phyloP scores from a whole-genome alignment of 495 filamentous ascomycete genomes.

The Aspergillus biplanus region DNA sequence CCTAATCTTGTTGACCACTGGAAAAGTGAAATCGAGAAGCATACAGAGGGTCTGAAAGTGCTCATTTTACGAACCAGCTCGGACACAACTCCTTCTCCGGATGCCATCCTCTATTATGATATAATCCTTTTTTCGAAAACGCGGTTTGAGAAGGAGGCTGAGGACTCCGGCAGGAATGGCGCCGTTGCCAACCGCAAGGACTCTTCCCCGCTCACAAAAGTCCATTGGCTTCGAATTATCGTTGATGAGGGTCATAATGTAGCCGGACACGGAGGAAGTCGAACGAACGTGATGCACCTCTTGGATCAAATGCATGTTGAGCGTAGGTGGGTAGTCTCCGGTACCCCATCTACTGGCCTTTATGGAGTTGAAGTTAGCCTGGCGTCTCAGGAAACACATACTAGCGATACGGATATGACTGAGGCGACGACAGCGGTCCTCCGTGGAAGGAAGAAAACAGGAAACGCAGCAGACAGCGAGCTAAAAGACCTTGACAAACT shows the following conservation, averaged over 20 bases:
- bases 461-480: slow-evolving; percentile 54
- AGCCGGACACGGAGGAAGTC: slow-evolving; percentile 58
- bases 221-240: slow-evolving; percentile 86
- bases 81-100: slow-evolving; percentile 60
- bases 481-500: slow-evolving; percentile 75
- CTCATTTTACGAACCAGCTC: slow-evolving; percentile 56
- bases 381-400: slow-evolving; percentile 50
- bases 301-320: slow-evolving; percentile 70
- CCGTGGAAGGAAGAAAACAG: slow-evolving; percentile 41
- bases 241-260: slow-evolving; percentile 92
- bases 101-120: slow-evolving; percentile 70
- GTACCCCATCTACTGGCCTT: slow-evolving; percentile 83
- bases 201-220: slow-evolving; percentile 61
- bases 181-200: slow-evolving; percentile 38
- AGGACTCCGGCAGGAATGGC: slow-evolving; percentile 38
- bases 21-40: slow-evolving; percentile 63
- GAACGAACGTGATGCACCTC: slow-evolving; percentile 67
- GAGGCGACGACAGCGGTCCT: slow-evolving; percentile 38
- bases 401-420: slow-evolving; percentile 39
- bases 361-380: slow-evolving; percentile 72
- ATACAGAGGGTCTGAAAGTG: slow-evolving; percentile 69
- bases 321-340: slow-evolving; percentile 86
- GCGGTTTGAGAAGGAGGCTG: slow-evolving; percentile 68
- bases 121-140: slow-evolving; percentile 76
- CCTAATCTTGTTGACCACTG: slow-evolving; percentile 60